Conservation (phyloP, 2,329 filamentous ascomycete species). For the Orbilia quercus region DNA sequence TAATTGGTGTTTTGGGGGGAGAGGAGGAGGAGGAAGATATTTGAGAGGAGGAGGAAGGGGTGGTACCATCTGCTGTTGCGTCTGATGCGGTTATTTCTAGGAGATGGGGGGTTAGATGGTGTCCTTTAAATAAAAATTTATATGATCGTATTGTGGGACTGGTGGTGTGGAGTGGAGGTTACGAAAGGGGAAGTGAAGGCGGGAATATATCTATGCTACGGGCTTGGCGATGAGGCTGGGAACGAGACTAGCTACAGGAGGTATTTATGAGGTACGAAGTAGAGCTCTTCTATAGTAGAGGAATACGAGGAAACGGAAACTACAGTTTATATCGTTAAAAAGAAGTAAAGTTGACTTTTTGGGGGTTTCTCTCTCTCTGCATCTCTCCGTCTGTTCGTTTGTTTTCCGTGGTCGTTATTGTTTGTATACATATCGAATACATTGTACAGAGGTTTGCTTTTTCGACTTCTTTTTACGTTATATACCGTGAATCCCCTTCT, state of each 20-base stretch:
- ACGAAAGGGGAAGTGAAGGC: background rate
- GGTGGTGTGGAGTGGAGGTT: background rate
- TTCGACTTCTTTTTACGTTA: slow-evolving; percentile 56
- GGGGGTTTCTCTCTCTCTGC: slow-evolving; percentile 13
- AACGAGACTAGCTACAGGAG: background rate
- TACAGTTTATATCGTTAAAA: slow-evolving; percentile 57
- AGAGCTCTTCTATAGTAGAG: background rate
- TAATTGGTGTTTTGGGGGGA: slow-evolving; percentile 6
- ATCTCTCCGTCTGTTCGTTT: slow-evolving; percentile 1
- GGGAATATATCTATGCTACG: background rate
- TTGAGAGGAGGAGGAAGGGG: slow-evolving; percentile 5
- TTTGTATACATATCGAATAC: slow-evolving; percentile 40
- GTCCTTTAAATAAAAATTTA: background rate
- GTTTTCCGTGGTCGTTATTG: slow-evolving; percentile 8
- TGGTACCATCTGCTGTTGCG: slow-evolving; percentile 19
- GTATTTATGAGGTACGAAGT: slow-evolving; percentile 4
- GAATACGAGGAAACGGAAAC: slow-evolving; percentile 35
- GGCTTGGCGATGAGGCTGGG: slow-evolving; percentile 1
- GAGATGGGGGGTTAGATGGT: slow-evolving; percentile 1
- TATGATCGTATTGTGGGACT: no score
- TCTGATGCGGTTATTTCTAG: background rate
- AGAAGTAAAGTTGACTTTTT: slow-evolving; percentile 50
- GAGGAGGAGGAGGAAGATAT: no score
- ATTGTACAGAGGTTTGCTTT: slow-evolving; percentile 20
- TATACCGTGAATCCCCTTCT: slow-evolving; percentile 40